A percentile compares a stretch with the other conserved stretches of the same genome.
These are phyloP conservation scores for Botryotinia calthae DNA, from an alignment of 2,329 filamentous ascomycete genomes.

Conservation along the genomic window DNA sequence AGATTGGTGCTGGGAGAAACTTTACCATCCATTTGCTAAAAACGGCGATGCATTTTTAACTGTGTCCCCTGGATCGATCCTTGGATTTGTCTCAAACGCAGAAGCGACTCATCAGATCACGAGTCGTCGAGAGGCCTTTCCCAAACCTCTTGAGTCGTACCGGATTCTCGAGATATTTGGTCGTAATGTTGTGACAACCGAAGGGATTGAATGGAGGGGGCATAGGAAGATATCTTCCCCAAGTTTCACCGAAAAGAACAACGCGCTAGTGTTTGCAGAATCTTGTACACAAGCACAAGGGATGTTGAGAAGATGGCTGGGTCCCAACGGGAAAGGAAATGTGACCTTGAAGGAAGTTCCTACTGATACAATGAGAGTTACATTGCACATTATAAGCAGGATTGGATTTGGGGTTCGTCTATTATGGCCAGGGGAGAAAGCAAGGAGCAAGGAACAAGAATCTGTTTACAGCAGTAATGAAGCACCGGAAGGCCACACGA, in stretches of 20 bases:
- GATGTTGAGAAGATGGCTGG: slow-evolving; percentile 59
- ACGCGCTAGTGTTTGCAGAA: slow-evolving; percentile 63
- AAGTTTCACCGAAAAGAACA: slow-evolving; percentile 75
- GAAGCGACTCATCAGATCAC: slow-evolving; percentile 62
- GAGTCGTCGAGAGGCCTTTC: slow-evolving; percentile 65
- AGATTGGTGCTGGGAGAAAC: slow-evolving; percentile 58
- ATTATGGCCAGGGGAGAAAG: slow-evolving; percentile 60
- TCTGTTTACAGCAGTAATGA: slow-evolving; percentile 42
- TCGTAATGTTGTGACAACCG: slow-evolving; percentile 67
- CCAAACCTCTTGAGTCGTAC: slow-evolving; percentile 63
- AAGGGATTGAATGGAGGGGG: slow-evolving; percentile 67
- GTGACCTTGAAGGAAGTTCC: slow-evolving; percentile 51
- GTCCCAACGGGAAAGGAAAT: slow-evolving; percentile 42
- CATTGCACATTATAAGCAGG: slow-evolving; percentile 59
- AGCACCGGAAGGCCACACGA: slow-evolving; percentile 44
- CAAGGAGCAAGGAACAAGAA: slow-evolving; percentile 46
- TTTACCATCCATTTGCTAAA: slow-evolving; percentile 56
- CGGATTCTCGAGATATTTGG: slow-evolving; percentile 63
- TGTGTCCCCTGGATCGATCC: slow-evolving; percentile 55
- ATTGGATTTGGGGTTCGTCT: slow-evolving; percentile 68
- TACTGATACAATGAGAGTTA: slow-evolving; percentile 63
- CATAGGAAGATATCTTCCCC: slow-evolving; percentile 71
- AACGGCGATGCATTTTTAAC: slow-evolving; percentile 63
- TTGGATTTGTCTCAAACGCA: slow-evolving; percentile 51
- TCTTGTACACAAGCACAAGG: slow-evolving; percentile 60